phyloP scores from a whole-genome alignment of 2,329 filamentous ascomycete species.

The Aspergillus luchuensis region DNA sequence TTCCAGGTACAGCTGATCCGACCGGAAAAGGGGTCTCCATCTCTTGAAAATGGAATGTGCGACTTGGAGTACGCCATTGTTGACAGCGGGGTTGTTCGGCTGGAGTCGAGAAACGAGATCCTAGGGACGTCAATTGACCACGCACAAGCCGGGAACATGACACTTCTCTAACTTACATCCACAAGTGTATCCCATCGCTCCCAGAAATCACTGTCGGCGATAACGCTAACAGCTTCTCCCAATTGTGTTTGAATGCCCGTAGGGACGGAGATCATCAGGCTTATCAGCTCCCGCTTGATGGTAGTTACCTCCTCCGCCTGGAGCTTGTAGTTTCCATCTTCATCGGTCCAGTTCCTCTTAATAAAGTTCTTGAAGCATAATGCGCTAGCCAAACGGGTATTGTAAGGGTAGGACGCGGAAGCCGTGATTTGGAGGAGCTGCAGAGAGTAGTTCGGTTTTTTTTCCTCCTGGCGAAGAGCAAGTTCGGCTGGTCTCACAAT shows the following conservation, averaged over 20 bases:
- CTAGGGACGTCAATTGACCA: constrained; percentile 41
- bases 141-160: background rate
- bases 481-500: constrained; percentile 66
- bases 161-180: constrained; percentile 57
- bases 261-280: constrained; percentile 92
- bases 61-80: constrained; percentile 92
- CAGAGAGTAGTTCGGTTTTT: constrained; percentile 84
- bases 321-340: constrained; percentile 91
- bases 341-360: constrained; percentile 90
- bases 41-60: constrained; percentile 97
- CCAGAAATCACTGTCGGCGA: constrained; percentile 98
- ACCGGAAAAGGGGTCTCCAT: constrained; percentile 92
- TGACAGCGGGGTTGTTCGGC: constrained; percentile 76
- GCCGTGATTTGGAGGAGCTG: constrained; percentile 88
- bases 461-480: constrained; percentile 75
- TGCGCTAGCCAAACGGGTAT: constrained; percentile 82
- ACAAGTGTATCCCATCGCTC: constrained; percentile 94
- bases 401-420: constrained; percentile 68
- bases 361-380: constrained; percentile 99
- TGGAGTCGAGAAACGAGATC: constrained; percentile 89
- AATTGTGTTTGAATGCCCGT: constrained; percentile 87
- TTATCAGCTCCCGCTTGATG: constrained; percentile 94
- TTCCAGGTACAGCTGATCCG: constrained; percentile 88
- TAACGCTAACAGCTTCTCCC: constrained; percentile 93
- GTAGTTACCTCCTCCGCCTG: constrained; percentile 77